A percentile compares a stretch with the other conserved stretches of the same genome.
Conservation (phyloP, 768 basidiomycete genomes). For the Trichaptum fuscoviolaceum region DNA sequence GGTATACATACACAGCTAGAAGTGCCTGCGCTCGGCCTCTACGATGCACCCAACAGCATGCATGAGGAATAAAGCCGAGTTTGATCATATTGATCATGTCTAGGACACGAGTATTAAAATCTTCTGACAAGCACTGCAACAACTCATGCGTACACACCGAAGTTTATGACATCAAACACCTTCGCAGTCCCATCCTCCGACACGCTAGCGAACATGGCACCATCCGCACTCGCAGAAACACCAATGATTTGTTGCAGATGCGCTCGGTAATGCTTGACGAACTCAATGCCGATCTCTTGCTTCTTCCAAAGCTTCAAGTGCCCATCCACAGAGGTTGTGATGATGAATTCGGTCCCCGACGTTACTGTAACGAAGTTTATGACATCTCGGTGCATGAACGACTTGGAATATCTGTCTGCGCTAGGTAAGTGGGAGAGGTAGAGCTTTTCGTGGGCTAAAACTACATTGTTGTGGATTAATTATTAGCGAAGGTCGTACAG, state of each 20-base stretch:
- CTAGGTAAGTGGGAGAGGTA: conserved; percentile 91
- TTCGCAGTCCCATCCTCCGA: conserved; percentile 90
- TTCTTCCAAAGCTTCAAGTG: conserved; percentile 99
- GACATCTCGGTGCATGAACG: conserved; percentile 95
- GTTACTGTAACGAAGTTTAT: conserved; percentile 88
- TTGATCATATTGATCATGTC: conserved; percentile 99
- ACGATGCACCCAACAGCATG: conserved; percentile 94
- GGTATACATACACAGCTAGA: conserved; percentile 71
- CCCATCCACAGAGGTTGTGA: conserved; percentile 94
- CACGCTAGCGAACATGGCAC: conserved; percentile 85
- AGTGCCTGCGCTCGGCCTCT: conserved; percentile 84
- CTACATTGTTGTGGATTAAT: conserved; percentile 38
- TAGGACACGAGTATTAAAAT: conserved; percentile 25
- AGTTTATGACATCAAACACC: conserved; percentile 97
- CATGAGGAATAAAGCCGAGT: conserved; percentile 76
- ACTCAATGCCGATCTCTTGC: conserved; percentile 91
- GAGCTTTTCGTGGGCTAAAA: conserved; percentile 87
- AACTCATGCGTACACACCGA: conserved; percentile 53
- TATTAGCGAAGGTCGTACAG: not conserved
- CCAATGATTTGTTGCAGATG: conserved; percentile 75
- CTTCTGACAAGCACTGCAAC: not conserved
- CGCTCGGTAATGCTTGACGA: conserved; percentile 96
- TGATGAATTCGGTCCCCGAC: conserved; percentile 70
- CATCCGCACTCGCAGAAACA: conserved; percentile 87
- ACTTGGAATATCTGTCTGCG: conserved; percentile 92